These are phyloP conservation scores for Alternaria sp. DNA, from an alignment of 2,329 filamentous ascomycete species.

Conservation along the genomic window DNA sequence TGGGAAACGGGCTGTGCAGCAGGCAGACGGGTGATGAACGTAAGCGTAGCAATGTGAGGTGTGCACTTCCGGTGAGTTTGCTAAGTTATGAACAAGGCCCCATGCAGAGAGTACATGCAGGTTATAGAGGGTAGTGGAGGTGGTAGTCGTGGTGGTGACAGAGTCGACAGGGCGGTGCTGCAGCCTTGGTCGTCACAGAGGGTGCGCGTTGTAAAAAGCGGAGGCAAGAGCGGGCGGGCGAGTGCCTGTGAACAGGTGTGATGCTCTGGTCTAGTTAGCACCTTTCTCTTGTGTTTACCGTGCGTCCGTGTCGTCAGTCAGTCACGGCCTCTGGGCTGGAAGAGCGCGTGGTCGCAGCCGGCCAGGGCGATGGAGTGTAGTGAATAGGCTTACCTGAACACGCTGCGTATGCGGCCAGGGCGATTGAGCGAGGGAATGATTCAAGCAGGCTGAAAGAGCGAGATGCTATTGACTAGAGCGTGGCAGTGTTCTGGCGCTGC, in stretches of 20 bases:
- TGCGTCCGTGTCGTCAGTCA: not conserved
- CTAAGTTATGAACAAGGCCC: constrained; percentile 27
- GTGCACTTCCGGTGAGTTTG: constrained; percentile 41
- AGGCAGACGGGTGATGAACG: constrained; percentile 35
- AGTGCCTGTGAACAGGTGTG: not conserved
- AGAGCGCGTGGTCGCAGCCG: not conserved
- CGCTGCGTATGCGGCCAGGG: constrained; percentile 7
- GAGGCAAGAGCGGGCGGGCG: constrained; percentile 16
- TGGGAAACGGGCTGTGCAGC: constrained; percentile 13
- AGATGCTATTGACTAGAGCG: constrained; percentile 5
- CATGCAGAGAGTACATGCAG: constrained; percentile 34
- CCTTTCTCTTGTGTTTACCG: constrained; percentile 1
- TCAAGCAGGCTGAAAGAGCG: constrained; percentile 11
- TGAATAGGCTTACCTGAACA: constrained; percentile 4
- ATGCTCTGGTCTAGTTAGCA: constrained; percentile 10
- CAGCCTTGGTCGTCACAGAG: not conserved
- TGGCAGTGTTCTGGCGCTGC: constrained; percentile 20
- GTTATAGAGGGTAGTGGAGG: constrained; percentile 12
- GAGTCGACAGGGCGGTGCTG: constrained; percentile 14
- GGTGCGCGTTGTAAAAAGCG: constrained; percentile 2
- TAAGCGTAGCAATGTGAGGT: constrained; percentile 40
- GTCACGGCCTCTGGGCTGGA: not conserved
- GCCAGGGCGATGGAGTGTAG: constrained; percentile 14
- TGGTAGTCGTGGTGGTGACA: constrained; percentile 14
- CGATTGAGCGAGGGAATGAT: constrained; percentile 8